These are phyloP conservation scores for Backusella psychrophila DNA, from an alignment of 192 early-diverging fungal species.

Conservation along the genomic window DNA sequence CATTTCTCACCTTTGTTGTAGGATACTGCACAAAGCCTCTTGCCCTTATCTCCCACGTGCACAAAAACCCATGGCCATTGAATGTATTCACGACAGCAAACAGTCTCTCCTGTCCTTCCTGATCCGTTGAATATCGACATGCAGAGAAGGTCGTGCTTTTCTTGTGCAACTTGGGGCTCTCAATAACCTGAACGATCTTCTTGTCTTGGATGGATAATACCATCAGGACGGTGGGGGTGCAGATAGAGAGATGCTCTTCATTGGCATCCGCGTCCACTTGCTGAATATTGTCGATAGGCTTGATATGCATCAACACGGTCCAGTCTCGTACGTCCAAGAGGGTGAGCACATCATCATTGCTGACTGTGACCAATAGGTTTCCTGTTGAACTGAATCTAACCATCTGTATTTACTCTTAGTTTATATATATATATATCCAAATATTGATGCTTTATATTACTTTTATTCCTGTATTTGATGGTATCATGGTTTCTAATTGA, in stretches of 20 bases:
- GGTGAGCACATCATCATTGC: not conserved
- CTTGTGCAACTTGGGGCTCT: slow-evolving; percentile 9
- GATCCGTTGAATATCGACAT: slow-evolving; percentile 3
- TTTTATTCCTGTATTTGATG: not conserved
- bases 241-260: not conserved
- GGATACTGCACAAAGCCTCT: slow-evolving; percentile 7
- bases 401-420: not conserved
- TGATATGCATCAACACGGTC: not conserved
- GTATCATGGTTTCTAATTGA: not conserved
- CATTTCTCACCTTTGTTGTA: not conserved
- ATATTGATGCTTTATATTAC: not conserved
- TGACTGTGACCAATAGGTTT: not conserved
- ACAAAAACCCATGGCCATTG: slow-evolving; percentile 15
- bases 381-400: not conserved
- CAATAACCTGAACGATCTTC: slow-evolving; percentile 12
- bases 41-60: not conserved
- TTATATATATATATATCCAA: too few relatives aligned
- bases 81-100: slow-evolving; percentile 12
- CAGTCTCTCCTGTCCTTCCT: not conserved
- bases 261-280: slow-evolving; percentile 3
- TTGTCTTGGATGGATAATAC: slow-evolving; percentile 8
- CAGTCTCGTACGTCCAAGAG: not conserved
- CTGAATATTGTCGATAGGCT: not conserved
- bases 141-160: not conserved
- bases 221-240: not conserved